phyloP scores from a whole-genome alignment of 169 alveolate species.

The Plasmodium relictum region DNA sequence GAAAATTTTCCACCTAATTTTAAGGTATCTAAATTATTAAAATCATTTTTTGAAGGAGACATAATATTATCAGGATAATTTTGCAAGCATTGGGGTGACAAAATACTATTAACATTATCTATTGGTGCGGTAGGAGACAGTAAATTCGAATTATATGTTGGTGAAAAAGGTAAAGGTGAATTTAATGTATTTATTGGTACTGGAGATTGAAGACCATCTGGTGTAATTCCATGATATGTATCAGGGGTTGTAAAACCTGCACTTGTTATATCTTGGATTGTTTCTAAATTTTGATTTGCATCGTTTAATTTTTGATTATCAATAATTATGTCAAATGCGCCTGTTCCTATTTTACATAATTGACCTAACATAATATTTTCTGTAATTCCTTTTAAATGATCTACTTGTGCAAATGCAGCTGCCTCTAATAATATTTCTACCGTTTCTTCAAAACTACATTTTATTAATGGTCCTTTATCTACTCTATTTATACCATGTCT shows the following conservation, averaged over 20 bases:
- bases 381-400: constrained; percentile 93
- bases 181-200: constrained; percentile 85
- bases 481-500: constrained; percentile 99
- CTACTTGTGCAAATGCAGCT: constrained; percentile 97
- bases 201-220: constrained; percentile 84
- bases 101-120: constrained; percentile 66
- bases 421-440: constrained; percentile 99
- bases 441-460: constrained; percentile 99
- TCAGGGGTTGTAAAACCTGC: constrained; percentile 87
- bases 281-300: constrained; percentile 90
- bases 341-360: constrained; percentile 95
- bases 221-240: constrained; percentile 80
- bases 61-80: constrained; percentile 36
- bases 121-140: constrained; percentile 83
- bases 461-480: constrained; percentile 98
- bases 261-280: constrained; percentile 84
- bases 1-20: constrained; percentile 93
- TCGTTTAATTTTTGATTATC: constrained; percentile 93
- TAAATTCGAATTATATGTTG: constrained; percentile 86
- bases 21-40: constrained; percentile 81
- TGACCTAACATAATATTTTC: constrained; percentile 97
- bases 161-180: constrained; percentile 85
- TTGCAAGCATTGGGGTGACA: constrained; percentile 76
- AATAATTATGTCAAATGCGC: constrained; percentile 92
- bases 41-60: constrained; percentile 73